phyloP scores from a whole-genome alignment of 345 rosid genomes.

The Hibiscus trionum region DNA sequence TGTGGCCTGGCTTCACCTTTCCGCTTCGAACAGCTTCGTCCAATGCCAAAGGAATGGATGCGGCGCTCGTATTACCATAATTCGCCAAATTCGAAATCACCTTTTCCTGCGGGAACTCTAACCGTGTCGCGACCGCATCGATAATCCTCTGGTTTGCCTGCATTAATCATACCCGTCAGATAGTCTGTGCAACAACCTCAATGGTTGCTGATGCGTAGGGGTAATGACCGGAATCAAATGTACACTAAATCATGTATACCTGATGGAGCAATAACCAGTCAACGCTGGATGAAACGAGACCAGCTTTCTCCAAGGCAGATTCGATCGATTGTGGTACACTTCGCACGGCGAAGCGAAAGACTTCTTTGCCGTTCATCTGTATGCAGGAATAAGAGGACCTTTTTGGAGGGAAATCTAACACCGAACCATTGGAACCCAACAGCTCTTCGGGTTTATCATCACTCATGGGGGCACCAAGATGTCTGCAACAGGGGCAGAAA shows the following conservation, averaged over 20 bases:
- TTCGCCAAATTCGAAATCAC: conserved; percentile 79
- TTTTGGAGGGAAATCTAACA: conserved; percentile 53
- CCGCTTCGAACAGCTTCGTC: conserved; percentile 94
- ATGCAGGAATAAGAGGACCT: conserved; percentile 57
- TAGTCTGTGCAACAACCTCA: no score
- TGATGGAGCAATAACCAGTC: conserved; percentile 97
- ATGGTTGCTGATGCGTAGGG: no score
- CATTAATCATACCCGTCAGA: conserved; percentile 11
- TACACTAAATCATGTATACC: conserved; percentile 33
- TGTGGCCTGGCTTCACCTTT: conserved; percentile 74
- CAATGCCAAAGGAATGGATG: conserved; percentile 89
- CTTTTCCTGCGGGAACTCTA: conserved; percentile 67
- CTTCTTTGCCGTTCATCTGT: conserved; percentile 96
- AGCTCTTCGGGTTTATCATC: conserved; percentile 35
- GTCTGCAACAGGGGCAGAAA: conserved; percentile 37
- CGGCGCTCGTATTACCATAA: conserved; percentile 94
- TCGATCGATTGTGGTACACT: conserved; percentile 82
- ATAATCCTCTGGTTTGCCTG: conserved; percentile 98
- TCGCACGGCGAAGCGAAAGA: conserved; percentile 82
- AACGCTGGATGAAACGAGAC: conserved; percentile 54
- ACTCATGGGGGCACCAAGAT: conserved; percentile 48
- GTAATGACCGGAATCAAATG: no score
- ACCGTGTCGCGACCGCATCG: conserved; percentile 77
- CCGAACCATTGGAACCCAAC: conserved; percentile 62
- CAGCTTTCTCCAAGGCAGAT: conserved; percentile 70